These are phyloP conservation scores for Thraustochytrium sp. DNA, from an alignment of 352 stramenopile species.

Conservation along the genomic window DNA sequence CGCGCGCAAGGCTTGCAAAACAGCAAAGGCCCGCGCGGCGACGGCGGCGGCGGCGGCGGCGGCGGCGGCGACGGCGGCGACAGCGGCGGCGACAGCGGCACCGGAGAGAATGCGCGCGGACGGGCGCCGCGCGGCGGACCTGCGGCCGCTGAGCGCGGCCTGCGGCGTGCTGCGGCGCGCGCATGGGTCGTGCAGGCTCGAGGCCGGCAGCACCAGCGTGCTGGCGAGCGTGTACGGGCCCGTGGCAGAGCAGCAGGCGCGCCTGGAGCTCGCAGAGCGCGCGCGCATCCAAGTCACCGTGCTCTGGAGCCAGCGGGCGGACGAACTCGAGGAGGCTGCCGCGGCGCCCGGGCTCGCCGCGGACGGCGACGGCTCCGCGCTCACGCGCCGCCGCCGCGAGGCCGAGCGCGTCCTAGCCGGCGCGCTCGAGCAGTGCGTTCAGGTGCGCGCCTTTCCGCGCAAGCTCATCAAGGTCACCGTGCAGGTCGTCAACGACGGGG, in stretches of 20 bases:
- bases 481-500: constrained; percentile 18
- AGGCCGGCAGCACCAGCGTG: not conserved
- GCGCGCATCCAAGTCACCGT: constrained; percentile 6
- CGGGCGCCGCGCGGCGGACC: not conserved
- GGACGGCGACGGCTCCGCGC: not conserved
- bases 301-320: not conserved
- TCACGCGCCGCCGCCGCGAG: not conserved
- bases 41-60: too few relatives aligned
- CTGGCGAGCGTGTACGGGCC: constrained; percentile 20
- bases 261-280: constrained; percentile 9
- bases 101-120: not conserved
- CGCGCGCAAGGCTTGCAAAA: too few relatives aligned
- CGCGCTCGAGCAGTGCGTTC: not conserved
- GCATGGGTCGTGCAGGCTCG: constrained; percentile 15
- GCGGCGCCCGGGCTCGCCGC: not conserved
- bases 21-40: too few relatives aligned
- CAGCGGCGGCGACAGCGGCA: too few relatives aligned
- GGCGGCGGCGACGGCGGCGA: too few relatives aligned
- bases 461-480: constrained; percentile 19
- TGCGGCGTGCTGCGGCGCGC: not conserved
- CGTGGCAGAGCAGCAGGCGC: not conserved
- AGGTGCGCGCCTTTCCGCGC: not conserved
- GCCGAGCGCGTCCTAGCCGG: not conserved
- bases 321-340: not conserved
- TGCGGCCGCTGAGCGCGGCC: not conserved